Conservation (phyloP, 208 protist species). For the Crithidia sp. region DNA sequence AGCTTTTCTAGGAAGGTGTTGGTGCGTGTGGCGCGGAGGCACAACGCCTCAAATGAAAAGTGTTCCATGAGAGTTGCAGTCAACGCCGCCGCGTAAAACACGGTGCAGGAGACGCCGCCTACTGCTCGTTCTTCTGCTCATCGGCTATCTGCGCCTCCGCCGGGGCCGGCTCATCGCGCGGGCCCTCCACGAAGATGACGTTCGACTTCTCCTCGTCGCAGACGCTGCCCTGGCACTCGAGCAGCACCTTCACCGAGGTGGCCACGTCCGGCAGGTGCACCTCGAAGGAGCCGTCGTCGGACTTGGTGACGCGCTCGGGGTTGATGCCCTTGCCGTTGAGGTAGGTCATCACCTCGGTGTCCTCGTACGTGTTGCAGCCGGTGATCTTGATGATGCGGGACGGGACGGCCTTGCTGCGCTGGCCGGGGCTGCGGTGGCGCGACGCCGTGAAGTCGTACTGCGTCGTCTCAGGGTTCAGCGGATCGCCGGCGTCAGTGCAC, state of each 20-base stretch:
- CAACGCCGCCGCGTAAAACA: too few species aligned
- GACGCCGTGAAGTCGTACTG: constrained; percentile 91
- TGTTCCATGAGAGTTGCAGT: too few species aligned
- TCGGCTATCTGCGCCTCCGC: constrained; percentile 27
- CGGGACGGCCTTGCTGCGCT: constrained; percentile 77
- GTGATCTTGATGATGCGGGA: constrained; percentile 83
- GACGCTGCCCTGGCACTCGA: constrained; percentile 81
- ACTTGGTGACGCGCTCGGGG: constrained; percentile 73
- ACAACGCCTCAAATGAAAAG: neutral
- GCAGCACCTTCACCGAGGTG: constrained; percentile 82
- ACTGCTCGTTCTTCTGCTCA: constrained; percentile 26
- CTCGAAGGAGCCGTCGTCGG: constrained; percentile 77
- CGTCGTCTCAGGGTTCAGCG: constrained; percentile 64
- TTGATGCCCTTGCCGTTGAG: constrained; percentile 79
- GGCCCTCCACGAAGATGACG: constrained; percentile 87
- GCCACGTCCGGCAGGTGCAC: constrained; percentile 69
- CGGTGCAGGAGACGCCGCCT: neutral
- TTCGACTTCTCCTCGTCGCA: constrained; percentile 90
- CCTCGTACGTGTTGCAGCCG: constrained; percentile 72
- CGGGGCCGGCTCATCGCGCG: constrained; percentile 32
- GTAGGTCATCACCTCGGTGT: constrained; percentile 86
- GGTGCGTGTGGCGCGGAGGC: too few species aligned
- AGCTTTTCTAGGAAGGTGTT: too few species aligned
- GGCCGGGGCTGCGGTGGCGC: constrained; percentile 85
- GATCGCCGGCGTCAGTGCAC: constrained; percentile 87